These are phyloP conservation scores for Cenchrus purpureus DNA, from an alignment of 176 grass and related monocot species.

Conservation along the genomic window DNA sequence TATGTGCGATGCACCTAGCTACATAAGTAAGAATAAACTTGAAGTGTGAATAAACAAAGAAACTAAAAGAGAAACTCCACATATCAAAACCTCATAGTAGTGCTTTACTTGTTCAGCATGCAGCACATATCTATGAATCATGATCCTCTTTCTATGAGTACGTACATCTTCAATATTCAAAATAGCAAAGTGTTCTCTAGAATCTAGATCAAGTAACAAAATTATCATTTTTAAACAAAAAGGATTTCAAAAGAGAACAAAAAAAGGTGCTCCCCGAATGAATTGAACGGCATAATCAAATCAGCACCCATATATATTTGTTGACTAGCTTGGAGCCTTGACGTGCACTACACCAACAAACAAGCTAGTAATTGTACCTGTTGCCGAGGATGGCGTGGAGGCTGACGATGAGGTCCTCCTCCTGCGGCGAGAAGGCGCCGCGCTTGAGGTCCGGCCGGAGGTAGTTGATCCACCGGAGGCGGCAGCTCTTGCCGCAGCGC, in stretches of 20 bases:
- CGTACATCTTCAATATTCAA: too few relatives aligned
- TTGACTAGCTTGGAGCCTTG: background rate
- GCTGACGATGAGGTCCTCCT: conserved; percentile 94
- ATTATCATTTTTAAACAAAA: background rate
- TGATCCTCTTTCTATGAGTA: background rate
- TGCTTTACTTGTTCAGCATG: background rate
- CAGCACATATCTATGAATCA: background rate
- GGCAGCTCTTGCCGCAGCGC: conserved; percentile 97
- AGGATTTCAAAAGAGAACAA: too few relatives aligned
- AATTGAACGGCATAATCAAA: background rate
- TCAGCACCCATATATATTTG: background rate
- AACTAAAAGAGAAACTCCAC: background rate
- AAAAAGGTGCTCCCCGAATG: background rate
- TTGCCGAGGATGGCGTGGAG: conserved; percentile 96
- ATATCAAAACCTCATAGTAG: background rate
- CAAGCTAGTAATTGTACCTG: conserved; percentile 43
- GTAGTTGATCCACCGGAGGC: conserved; percentile 99
- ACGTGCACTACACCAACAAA: conserved; percentile 12
- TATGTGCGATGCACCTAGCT: background rate
- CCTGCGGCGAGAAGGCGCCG: conserved; percentile 92
- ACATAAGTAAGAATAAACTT: background rate
- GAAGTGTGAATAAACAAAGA: background rate
- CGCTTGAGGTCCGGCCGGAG: conserved; percentile 96
- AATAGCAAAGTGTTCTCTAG: background rate
- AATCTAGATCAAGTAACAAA: background rate